Conservation (phyloP, 1,284 basidiomycete species). For the Lignosus rhinocerotis region DNA sequence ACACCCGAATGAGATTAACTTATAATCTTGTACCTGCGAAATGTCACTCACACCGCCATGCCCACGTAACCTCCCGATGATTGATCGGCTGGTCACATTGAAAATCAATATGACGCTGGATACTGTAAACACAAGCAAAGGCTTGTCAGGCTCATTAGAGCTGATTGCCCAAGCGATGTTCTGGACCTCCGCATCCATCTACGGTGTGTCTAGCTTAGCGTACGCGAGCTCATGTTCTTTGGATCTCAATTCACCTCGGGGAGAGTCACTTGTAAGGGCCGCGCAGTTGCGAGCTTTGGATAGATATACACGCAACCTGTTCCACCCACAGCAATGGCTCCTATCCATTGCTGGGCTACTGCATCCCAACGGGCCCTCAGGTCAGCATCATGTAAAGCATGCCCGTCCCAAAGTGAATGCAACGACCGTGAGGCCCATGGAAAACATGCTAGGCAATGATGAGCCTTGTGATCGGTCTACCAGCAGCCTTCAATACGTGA, state of each 20-base stretch:
- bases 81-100: constrained; percentile 39
- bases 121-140: constrained; percentile 55
- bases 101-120: constrained; percentile 55
- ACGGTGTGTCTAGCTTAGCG: neutral
- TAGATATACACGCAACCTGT: constrained; percentile 39
- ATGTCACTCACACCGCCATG: constrained; percentile 62
- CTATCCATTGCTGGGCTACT: constrained; percentile 47
- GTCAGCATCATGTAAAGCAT: constrained; percentile 32
- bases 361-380: constrained; percentile 42
- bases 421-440: constrained; percentile 56
- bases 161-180: constrained; percentile 56
- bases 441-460: constrained; percentile 47
- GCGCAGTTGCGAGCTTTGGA: constrained; percentile 28
- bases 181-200: constrained; percentile 11
- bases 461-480: constrained; percentile 11
- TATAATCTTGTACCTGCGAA: neutral
- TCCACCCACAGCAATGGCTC: constrained; percentile 52
- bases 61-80: constrained; percentile 55
- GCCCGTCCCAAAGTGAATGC: constrained; percentile 48
- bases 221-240: neutral
- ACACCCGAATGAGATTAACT: constrained; percentile 1
- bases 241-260: constrained; percentile 4
- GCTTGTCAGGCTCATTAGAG: constrained; percentile 45
- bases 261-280: constrained; percentile 18
- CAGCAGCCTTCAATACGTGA: neutral